These are phyloP conservation scores for Hordeum marinum DNA, from an alignment of 176 grass and related monocot species.

Conservation along the genomic window DNA sequence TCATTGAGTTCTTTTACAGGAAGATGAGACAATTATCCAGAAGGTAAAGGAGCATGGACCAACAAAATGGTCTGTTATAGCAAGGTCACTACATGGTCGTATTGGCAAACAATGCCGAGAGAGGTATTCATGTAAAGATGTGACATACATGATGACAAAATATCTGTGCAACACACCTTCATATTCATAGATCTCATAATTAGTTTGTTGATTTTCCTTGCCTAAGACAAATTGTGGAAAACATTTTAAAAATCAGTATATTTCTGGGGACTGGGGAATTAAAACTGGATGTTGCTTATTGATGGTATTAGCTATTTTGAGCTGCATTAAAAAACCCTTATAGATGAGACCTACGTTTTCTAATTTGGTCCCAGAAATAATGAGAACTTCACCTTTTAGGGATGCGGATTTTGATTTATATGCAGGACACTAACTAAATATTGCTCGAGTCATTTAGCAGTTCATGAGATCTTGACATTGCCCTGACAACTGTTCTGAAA, in stretches of 20 bases:
- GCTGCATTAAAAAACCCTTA: background rate
- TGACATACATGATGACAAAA: conserved; percentile 12
- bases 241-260: background rate
- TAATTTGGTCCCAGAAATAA: background rate
- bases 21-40: conserved; percentile 80
- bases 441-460: conserved; percentile 2
- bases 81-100: conserved; percentile 70
- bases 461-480: background rate
- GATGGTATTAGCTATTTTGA: background rate
- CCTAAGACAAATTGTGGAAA: background rate
- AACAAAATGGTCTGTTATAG: conserved; percentile 87
- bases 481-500: background rate
- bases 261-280: background rate
- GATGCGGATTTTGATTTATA: background rate
- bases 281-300: background rate
- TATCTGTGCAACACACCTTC: background rate
- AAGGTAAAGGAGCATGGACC: conserved; percentile 80
- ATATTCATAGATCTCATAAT: background rate
- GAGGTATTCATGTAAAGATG: conserved; percentile 51
- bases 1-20: conserved; percentile 35
- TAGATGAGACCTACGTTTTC: background rate
- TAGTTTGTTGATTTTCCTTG: background rate
- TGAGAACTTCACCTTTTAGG: background rate
- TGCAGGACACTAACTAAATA: background rate
- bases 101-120: conserved; percentile 98